Percentiles rank a stretch among this genome's conserved stretches.
These are phyloP conservation scores for Gossypium trilobum DNA, from an alignment of 441 rosid genomes.

Conservation along the genomic window DNA sequence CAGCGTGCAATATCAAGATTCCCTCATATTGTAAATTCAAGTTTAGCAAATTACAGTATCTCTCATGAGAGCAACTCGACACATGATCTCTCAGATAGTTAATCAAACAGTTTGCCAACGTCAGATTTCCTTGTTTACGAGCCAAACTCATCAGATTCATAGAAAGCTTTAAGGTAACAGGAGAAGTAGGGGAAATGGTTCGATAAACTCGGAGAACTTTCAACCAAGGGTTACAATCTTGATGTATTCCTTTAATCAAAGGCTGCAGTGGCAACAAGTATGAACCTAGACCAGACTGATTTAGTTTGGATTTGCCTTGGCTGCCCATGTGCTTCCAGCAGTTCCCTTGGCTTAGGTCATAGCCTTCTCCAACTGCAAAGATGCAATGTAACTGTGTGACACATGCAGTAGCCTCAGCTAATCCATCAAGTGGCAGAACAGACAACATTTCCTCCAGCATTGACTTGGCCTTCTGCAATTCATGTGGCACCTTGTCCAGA, in stretches of 20 bases:
- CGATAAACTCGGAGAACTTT: constrained; percentile 75
- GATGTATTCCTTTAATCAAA: constrained; percentile 45
- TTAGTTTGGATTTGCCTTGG: constrained; percentile 30
- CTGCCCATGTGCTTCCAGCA: not conserved
- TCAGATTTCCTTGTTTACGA: constrained; percentile 73
- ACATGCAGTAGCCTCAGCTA: constrained; percentile 64
- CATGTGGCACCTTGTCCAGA: constrained; percentile 50
- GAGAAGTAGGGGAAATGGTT: constrained; percentile 56
- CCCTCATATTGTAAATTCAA: constrained; percentile 70
- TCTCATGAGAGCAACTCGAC: constrained; percentile 47
- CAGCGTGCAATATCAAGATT: constrained; percentile 62
- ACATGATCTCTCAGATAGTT: constrained; percentile 49
- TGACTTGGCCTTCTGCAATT: constrained; percentile 67
- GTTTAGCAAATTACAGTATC: constrained; percentile 35
- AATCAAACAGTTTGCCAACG: constrained; percentile 62
- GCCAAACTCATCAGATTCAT: constrained; percentile 70
- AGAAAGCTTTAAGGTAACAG: constrained; percentile 67
- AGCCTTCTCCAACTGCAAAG: constrained; percentile 64
- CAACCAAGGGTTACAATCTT: constrained; percentile 86
- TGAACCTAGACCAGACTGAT: constrained; percentile 46
- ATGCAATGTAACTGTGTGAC: constrained; percentile 89
- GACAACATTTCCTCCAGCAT: constrained; percentile 83
- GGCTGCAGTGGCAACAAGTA: constrained; percentile 54
- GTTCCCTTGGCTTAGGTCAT: constrained; percentile 30
- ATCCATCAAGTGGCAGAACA: constrained; percentile 73